Conservation (phyloP, 1,139 yeast genomes). For the Candida sanyaensis region DNA sequence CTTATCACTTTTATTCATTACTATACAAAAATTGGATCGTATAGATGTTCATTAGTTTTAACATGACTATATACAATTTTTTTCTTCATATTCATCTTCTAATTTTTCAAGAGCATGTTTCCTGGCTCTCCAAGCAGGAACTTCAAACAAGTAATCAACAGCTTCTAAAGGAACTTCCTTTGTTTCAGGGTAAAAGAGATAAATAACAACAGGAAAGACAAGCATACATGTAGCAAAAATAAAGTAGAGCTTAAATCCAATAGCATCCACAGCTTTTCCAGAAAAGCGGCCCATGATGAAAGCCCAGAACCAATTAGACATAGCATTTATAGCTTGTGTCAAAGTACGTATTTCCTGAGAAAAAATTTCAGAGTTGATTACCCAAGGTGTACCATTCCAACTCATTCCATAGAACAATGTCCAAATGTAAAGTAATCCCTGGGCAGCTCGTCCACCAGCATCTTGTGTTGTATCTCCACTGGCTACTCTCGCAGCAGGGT, state of each 20-base stretch:
- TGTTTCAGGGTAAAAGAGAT: constrained; percentile 47
- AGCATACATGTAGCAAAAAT: constrained; percentile 41
- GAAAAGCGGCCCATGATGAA: constrained; percentile 50
- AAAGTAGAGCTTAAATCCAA: constrained; percentile 47
- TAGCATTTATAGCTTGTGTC: constrained; percentile 46
- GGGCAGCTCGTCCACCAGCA: constrained; percentile 50
- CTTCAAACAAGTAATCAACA: constrained; percentile 42
- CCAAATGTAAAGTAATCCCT: constrained; percentile 51
- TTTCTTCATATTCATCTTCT: too few species aligned
- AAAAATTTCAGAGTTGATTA: constrained; percentile 47
- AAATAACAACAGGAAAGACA: constrained; percentile 34
- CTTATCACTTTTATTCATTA: too few species aligned
- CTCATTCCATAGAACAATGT: constrained; percentile 43
- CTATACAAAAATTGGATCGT: too few species aligned
- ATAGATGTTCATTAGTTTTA: too few species aligned
- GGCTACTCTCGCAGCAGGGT: constrained; percentile 32
- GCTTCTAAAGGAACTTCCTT: constrained; percentile 47
- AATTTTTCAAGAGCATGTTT: constrained; percentile 22
- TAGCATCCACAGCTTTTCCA: constrained; percentile 40
- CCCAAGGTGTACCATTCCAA: constrained; percentile 54
- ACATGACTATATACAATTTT: too few species aligned
- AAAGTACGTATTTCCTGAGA: constrained; percentile 43
- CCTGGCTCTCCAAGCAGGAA: constrained; percentile 33
- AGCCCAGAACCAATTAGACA: constrained; percentile 52
- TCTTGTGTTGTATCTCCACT: constrained; percentile 19